Evolutionary conservation across 2,329 filamentous ascomycete genomes (phyloP).

Genomic region (Phyllosticta citrichinensis): DNA sequence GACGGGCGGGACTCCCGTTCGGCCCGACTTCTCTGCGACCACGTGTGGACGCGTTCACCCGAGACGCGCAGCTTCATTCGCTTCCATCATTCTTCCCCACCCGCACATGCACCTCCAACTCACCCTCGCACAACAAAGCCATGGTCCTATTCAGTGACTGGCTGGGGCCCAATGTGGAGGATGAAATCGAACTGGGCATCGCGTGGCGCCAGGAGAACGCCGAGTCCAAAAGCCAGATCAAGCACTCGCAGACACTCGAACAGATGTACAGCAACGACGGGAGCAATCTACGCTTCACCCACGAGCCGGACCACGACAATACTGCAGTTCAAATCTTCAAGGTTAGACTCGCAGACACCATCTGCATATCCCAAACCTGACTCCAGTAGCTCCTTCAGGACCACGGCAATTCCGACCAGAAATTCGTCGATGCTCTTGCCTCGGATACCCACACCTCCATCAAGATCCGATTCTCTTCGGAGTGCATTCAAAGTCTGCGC

Average conservation of each 20-base stretch:
- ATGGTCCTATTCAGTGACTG: not conserved
- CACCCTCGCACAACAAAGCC: not conserved
- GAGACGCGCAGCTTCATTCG: not conserved
- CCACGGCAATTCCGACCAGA: conserved; percentile 12
- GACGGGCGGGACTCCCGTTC: not conserved
- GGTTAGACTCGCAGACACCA: conserved; percentile 10
- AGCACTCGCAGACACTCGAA: not conserved
- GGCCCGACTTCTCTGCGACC: not conserved
- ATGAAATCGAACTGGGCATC: not conserved
- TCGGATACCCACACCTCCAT: conserved; percentile 21
- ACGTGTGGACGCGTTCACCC: not conserved
- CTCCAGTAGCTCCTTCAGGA: not conserved
- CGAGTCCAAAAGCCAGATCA: not conserved
- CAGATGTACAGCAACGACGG: conserved; percentile 26
- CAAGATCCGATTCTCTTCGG: conserved; percentile 13
- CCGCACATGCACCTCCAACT: not conserved
- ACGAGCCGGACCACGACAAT: conserved; percentile 6
- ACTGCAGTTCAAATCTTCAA: conserved; percentile 18
- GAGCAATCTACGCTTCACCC: conserved; percentile 22
- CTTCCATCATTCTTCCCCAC: not conserved
- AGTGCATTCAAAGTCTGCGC: conserved; percentile 12
- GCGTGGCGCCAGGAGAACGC: not conserved
- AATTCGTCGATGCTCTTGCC: conserved; percentile 14
- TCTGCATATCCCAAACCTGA: not conserved
- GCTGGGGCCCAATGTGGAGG: not conserved